A percentile compares a stretch with the other conserved stretches of the same genome.
These are phyloP conservation scores for Acephala macrosclerotiorum DNA, from an alignment of 2,329 filamentous ascomycete genomes.

Conservation along the genomic window DNA sequence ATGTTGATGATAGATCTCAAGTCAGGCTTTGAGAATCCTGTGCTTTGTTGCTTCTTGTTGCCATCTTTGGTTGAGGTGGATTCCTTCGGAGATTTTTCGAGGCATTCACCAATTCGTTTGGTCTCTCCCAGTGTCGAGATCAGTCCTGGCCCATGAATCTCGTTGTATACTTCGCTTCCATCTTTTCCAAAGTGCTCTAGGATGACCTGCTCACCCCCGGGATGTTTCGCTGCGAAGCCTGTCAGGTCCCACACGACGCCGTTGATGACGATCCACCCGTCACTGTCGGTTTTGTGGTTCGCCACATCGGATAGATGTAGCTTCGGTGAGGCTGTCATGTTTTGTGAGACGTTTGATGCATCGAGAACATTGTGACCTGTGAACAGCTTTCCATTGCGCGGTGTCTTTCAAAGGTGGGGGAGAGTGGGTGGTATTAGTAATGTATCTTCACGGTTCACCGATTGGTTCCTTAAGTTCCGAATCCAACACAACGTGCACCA, in stretches of 20 bases:
- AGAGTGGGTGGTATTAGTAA: neutral
- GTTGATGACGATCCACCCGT: constrained; percentile 74
- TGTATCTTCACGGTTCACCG: neutral
- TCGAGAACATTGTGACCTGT: neutral
- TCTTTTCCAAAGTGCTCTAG: constrained; percentile 56
- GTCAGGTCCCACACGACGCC: constrained; percentile 71
- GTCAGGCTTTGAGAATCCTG: constrained; percentile 3
- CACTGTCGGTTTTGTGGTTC: constrained; percentile 32
- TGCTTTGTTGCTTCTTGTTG: neutral
- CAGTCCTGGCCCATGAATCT: constrained; percentile 14
- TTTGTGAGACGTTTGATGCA: neutral
- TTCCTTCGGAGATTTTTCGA: constrained; percentile 3
- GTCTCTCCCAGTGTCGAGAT: constrained; percentile 8
- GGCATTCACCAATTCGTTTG: constrained; percentile 13
- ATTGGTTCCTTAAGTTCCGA: too few relatives aligned
- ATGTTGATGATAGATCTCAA: constrained; percentile 13
- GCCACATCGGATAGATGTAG: constrained; percentile 7
- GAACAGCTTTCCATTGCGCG: neutral
- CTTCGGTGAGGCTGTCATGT: neutral
- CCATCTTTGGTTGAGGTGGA: neutral
- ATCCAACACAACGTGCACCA: too few relatives aligned
- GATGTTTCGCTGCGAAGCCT: constrained; percentile 66
- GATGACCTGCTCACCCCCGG: constrained; percentile 61
- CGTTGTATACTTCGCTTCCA: constrained; percentile 57
- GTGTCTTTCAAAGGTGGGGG: neutral